These are phyloP conservation scores for Malassezia globosa DNA, from an alignment of 1,284 basidiomycete species.

Conservation along the genomic window DNA sequence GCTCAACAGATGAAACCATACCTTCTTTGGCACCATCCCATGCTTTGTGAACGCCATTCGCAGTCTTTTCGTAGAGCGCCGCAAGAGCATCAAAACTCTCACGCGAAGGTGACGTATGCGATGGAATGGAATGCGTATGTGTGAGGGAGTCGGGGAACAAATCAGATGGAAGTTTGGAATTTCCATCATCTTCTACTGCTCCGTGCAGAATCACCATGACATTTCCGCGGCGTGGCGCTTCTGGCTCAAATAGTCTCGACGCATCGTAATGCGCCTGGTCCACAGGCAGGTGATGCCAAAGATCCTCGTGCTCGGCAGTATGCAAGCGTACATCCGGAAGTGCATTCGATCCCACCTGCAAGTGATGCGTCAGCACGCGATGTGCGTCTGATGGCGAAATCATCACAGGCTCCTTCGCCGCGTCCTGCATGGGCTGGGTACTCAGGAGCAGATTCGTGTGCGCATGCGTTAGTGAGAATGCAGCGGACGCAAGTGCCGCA, in stretches of 20 bases:
- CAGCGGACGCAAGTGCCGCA: constrained; percentile 1
- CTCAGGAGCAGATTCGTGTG: constrained; percentile 1
- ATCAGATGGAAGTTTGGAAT: not conserved
- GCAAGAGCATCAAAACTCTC: constrained; percentile 7
- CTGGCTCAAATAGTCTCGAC: constrained; percentile 7
- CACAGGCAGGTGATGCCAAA: constrained; percentile 14
- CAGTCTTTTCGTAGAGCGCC: constrained; percentile 1
- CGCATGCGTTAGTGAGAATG: too few species aligned
- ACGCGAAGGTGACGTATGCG: not conserved
- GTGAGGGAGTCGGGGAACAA: constrained; percentile 5
- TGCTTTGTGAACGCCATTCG: not conserved
- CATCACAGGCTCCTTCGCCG: not conserved
- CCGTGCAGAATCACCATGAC: constrained; percentile 7
- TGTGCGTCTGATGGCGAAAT: constrained; percentile 6
- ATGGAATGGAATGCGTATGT: constrained; percentile 6
- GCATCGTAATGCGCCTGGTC: constrained; percentile 11
- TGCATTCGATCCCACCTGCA: not conserved
- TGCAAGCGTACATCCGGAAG: not conserved
- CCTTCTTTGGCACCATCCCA: not conserved
- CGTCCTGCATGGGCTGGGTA: not conserved
- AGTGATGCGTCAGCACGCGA: constrained; percentile 13
- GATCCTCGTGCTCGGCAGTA: not conserved
- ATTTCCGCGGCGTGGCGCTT: not conserved
- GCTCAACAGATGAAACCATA: not conserved
- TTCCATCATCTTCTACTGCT: too few species aligned